Percentiles rank a stretch among this genome's conserved stretches.
Conservation (phyloP, 768 basidiomycete genomes). For the Tylopilus rubrobrunneus region DNA sequence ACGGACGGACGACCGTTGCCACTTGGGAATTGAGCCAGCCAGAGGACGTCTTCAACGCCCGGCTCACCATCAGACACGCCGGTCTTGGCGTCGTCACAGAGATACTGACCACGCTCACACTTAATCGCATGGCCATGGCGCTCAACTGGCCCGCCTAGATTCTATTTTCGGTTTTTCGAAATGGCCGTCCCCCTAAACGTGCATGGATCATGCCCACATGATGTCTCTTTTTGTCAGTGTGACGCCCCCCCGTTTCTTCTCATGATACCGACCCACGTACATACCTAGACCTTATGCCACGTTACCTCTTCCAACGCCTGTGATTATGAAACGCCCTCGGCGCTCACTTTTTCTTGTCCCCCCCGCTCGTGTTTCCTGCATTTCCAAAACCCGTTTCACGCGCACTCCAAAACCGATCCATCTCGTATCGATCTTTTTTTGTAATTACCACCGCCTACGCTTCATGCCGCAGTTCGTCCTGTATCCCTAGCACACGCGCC, state of each 20-base stretch:
- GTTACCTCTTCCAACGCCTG: conserved; percentile 1
- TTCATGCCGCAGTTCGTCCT: conserved; percentile 29
- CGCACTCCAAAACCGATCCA: background rate
- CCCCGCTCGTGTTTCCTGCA: background rate
- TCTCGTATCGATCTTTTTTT: background rate
- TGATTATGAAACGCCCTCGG: conserved; percentile 19
- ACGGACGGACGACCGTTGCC: conserved; percentile 58
- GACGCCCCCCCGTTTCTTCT: background rate
- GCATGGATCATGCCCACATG: background rate
- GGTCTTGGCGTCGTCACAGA: conserved; percentile 69
- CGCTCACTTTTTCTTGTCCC: background rate
- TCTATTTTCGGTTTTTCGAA: background rate
- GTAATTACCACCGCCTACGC: conserved; percentile 18
- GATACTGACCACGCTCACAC: conserved; percentile 67
- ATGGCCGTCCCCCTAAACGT: background rate
- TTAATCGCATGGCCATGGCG: conserved; percentile 67
- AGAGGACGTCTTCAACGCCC: conserved; percentile 54
- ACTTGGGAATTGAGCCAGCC: conserved; percentile 63
- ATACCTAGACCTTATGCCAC: conserved; percentile 1
- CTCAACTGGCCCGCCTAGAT: conserved; percentile 45
- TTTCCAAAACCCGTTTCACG: background rate
- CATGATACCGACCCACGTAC: background rate
- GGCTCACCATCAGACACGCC: conserved; percentile 53
- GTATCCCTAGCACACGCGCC: conserved; percentile 57
- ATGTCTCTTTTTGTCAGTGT: background rate